A percentile compares a stretch with the other conserved stretches of the same genome.
These are phyloP conservation scores for Cicer pinnatifidum DNA, from an alignment of 306 rosid genomes.

Conservation along the genomic window DNA sequence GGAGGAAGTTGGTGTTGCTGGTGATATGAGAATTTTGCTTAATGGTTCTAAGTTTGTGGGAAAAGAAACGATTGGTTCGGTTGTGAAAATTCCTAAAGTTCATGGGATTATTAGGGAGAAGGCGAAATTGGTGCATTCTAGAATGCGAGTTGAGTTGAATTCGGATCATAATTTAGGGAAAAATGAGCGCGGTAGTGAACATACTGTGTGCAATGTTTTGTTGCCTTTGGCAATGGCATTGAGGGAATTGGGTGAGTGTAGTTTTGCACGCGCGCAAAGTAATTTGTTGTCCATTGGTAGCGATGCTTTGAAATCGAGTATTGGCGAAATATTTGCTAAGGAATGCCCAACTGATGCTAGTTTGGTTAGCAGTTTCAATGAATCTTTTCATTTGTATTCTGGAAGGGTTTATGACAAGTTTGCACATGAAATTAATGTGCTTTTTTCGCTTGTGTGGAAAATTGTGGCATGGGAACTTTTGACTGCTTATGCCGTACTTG, in stretches of 20 bases:
- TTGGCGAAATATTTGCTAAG: conserved; percentile 56
- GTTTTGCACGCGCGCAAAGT: conserved; percentile 55
- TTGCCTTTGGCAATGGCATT: conserved; percentile 58
- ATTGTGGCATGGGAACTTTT: conserved; percentile 77
- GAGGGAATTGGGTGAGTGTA: conserved; percentile 59
- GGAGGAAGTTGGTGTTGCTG: conserved; percentile 78
- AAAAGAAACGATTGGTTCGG: conserved; percentile 49
- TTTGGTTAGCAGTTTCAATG: conserved; percentile 50
- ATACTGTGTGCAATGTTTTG: conserved; percentile 50
- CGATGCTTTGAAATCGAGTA: conserved; percentile 38
- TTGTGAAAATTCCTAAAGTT: conserved; percentile 55
- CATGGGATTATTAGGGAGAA: conserved; percentile 71
- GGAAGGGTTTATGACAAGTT: conserved; percentile 57
- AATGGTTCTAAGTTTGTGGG: conserved; percentile 88
- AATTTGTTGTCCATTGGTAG: conserved; percentile 49
- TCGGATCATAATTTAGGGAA: conserved; percentile 48
- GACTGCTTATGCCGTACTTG: conserved; percentile 56
- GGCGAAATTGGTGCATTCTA: conserved; percentile 64
- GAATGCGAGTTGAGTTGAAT: conserved; percentile 68
- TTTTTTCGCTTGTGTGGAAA: conserved; percentile 67
- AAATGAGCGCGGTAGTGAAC: conserved; percentile 43
- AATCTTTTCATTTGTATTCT: conserved; percentile 52
- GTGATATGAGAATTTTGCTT: conserved; percentile 71
- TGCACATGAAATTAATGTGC: conserved; percentile 58
- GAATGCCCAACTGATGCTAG: conserved; percentile 55